These are phyloP conservation scores for Ogataea salicorniae DNA, from an alignment of 805 yeast species.

Conservation along the genomic window DNA sequence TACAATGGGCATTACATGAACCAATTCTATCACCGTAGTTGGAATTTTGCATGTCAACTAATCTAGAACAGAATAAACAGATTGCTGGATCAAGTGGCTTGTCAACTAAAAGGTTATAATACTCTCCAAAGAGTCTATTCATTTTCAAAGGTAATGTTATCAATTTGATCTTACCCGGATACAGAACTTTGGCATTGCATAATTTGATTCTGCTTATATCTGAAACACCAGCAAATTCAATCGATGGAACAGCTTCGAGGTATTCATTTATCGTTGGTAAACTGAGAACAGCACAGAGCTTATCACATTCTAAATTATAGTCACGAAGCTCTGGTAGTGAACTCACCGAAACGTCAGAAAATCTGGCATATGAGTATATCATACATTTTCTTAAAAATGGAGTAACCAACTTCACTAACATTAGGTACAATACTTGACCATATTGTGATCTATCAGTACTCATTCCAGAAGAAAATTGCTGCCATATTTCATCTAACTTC, in stretches of 20 bases:
- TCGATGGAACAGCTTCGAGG: slow-evolving; percentile 8
- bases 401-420: slow-evolving; percentile 51
- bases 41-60: slow-evolving; percentile 60
- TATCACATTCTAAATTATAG: slow-evolving; percentile 45
- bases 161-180: slow-evolving; percentile 61
- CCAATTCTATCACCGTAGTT: slow-evolving; percentile 57
- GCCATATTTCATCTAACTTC: slow-evolving; percentile 14
- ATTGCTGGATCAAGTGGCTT: slow-evolving; percentile 70
- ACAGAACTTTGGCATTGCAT: slow-evolving; percentile 35
- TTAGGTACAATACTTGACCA: slow-evolving; percentile 42
- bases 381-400: slow-evolving; percentile 64
- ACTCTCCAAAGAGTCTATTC: slow-evolving; percentile 62
- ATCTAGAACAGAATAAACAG: slow-evolving; percentile 75
- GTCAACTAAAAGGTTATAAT: slow-evolving; percentile 40
- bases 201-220: slow-evolving; percentile 8
- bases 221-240: slow-evolving; percentile 9
- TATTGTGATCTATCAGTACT: slow-evolving; percentile 21
- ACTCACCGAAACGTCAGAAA: slow-evolving; percentile 39
- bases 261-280: slow-evolving; percentile 36
- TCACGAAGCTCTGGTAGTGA: slow-evolving; percentile 19
- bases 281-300: slow-evolving; percentile 45
- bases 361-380: slow-evolving; percentile 48
- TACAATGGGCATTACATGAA: slow-evolving; percentile 71
- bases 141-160: slow-evolving; percentile 61
- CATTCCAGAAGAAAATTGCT: slow-evolving; percentile 22